Evolutionary conservation across 2,329 filamentous ascomycete genomes (phyloP), one percentile per base, ranked within the genome.

Genomic region (Fusarium fracticaudum): DNA sequence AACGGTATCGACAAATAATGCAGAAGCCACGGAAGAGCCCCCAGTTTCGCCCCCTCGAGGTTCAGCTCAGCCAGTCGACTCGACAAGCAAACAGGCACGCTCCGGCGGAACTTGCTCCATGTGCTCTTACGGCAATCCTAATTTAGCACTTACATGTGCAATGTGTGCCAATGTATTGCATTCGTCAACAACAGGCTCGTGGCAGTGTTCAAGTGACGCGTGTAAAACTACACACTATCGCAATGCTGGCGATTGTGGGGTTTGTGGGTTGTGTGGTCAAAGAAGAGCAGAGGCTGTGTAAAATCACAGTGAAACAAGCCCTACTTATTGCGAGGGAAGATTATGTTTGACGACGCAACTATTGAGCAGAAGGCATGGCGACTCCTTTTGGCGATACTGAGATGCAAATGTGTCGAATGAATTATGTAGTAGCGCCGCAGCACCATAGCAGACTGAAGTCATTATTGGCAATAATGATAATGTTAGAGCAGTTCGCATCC

Each of bases 161-260:
- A 87, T 91, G 60, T 96, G 94, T 80, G 88, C 91, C 31, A 90
- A 96, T 73, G 93, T 95, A 3, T 83, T 96, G 5, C 85, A 89
- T 50, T 82, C 86, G 2, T 78, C 87, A 57, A 85, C 91, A 50
- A 83, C 86, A 1, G 82, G 85, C 24, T 83, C 88, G n/a, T 96
- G 94, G 93, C 83, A 82, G 54, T 96, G 93, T 79, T 80, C 79
- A 48, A 89, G 87, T 72, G 78, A 80, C 8, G 73, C 83, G 6
- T 96, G 93, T 79, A 82, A 82, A 67, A 85, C 83, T 18, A 88
- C 86, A 51, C 69, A 77, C 26, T 96, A 94, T 79, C 78, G 91
- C 60, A 96, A 95, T 77, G 87, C 91, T 17, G 89, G 87, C 3
- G 93, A 95, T 80, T 90, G 87, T 72, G 91, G 91, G 12, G 80